Base-by-base conservation (phyloP, 768 basidiomycete genomes). In the Postia placenta region DNA sequence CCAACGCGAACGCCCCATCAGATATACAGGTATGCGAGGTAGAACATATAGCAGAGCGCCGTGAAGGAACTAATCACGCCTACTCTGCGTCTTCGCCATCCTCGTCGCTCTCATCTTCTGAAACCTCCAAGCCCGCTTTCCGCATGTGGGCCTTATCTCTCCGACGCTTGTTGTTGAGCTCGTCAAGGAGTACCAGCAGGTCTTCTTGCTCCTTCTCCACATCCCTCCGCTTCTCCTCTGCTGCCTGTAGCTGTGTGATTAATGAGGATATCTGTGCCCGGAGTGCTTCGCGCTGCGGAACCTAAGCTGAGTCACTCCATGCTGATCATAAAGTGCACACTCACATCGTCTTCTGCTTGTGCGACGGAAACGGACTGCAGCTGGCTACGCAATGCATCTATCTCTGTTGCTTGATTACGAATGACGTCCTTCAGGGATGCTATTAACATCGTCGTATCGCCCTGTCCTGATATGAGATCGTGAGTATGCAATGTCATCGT, bases 161-260 rank as follows among this genome's bases (percentile, higher is more conserved):
- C 69, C 78, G 79, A 45, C 94, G 75, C 69, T 99, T 99, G 55
- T 71, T 78, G 39, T 81, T 88, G 53, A 96, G 72, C 68, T 98
- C 96, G 60, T 98, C 96, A 3, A 99, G 71, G 26, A 97, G 68
- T 11, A 99, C 94, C 19, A 99, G 72, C 42, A 98, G 65, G 66
- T 99, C 95, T 63, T 97, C 95, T 58, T 97, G 94, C 64, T 99
- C 95, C 67, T 93, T 94, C 66, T 96, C 92, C 20, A 83, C 80
- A 7, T 96, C 92, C 56, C 79, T 84, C 42, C 79, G 76, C 62
- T 84, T 87, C 48, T 73, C 75, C 56, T 86, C 78, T 7, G 81
- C 72, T 1, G 67, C 68, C 37, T 67, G 64, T 6, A 91, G 63
- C 47, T 80, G 66, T 12, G 63, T 57, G 23, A 77, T 68, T 19